Percentiles rank a stretch among this genome's conserved stretches.
These are phyloP conservation scores for Cyberlindnera sargentensis DNA, from an alignment of 805 yeast species.

Conservation along the genomic window DNA sequence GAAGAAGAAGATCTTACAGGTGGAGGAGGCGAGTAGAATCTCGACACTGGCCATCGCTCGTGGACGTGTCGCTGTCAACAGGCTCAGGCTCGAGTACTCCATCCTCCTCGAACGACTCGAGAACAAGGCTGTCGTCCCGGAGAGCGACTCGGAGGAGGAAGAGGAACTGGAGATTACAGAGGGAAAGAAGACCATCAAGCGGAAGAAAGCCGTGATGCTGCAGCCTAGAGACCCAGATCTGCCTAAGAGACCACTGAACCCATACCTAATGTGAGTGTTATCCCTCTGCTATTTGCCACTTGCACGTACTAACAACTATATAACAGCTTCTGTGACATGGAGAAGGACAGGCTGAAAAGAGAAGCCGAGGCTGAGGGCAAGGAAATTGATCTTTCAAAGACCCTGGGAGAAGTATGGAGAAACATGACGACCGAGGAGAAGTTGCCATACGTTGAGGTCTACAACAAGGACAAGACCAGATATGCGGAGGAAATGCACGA, in stretches of 20 bases:
- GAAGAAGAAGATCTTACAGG: slow-evolving; percentile 57
- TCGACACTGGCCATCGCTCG: slow-evolving; percentile 72
- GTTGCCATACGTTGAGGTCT: slow-evolving; percentile 65
- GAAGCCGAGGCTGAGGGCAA: slow-evolving; percentile 51
- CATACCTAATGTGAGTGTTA: slow-evolving; percentile 50
- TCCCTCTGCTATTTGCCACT: neutral
- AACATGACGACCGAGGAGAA: slow-evolving; percentile 59
- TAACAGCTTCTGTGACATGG: slow-evolving; percentile 65
- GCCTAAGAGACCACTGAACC: slow-evolving; percentile 88
- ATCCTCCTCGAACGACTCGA: slow-evolving; percentile 77
- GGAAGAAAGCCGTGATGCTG: slow-evolving; percentile 12
- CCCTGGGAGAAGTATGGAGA: slow-evolving; percentile 85
- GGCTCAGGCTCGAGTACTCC: slow-evolving; percentile 78
- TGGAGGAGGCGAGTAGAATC: slow-evolving; percentile 72
- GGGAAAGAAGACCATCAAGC: slow-evolving; percentile 21
- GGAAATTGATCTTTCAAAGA: slow-evolving; percentile 60
- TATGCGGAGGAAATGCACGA: slow-evolving; percentile 66
- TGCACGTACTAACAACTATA: slow-evolving; percentile 4
- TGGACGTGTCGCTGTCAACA: slow-evolving; percentile 65
- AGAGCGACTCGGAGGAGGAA: slow-evolving; percentile 11
- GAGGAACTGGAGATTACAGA: slow-evolving; percentile 15
- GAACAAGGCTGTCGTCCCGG: slow-evolving; percentile 32
- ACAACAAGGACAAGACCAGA: slow-evolving; percentile 71
- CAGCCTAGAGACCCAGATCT: slow-evolving; percentile 67
- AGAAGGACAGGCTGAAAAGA: slow-evolving; percentile 63